These are phyloP conservation scores for Schoenoplectus triqueter DNA, from an alignment of 202 grass and related monocot species.

Conservation along the genomic window DNA sequence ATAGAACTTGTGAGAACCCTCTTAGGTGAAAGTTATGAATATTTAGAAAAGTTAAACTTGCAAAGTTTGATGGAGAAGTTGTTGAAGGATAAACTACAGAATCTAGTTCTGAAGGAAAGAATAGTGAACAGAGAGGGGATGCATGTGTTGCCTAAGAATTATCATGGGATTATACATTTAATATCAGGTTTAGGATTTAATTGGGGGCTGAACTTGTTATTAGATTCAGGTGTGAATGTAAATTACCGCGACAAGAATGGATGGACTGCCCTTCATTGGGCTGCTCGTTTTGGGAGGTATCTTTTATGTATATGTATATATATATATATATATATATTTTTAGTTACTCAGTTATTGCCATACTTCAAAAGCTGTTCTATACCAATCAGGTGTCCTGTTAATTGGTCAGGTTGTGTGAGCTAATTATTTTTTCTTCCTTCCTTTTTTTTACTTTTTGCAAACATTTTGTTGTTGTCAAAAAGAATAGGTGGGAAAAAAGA, in stretches of 20 bases:
- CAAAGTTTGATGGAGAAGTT: constrained; percentile 64
- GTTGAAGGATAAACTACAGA: constrained; percentile 63
- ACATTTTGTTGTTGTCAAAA: neutral
- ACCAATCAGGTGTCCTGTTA: constrained; percentile 5
- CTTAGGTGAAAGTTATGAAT: constrained; percentile 51
- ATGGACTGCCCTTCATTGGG: constrained; percentile 96
- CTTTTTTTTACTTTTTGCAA: constrained; percentile 16
- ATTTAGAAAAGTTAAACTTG: constrained; percentile 45
- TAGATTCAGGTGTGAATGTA: constrained; percentile 71
- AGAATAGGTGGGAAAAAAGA: neutral
- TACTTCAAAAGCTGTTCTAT: neutral
- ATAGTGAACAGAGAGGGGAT: constrained; percentile 44
- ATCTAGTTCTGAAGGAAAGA: constrained; percentile 65
- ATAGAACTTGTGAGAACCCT: constrained; percentile 58
- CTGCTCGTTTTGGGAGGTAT: constrained; percentile 86
- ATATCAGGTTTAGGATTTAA: constrained; percentile 79
- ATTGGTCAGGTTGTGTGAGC: neutral
- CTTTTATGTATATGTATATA: constrained; percentile 18
- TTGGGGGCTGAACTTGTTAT: constrained; percentile 61
- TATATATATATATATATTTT: neutral
- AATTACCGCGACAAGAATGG: constrained; percentile 90
- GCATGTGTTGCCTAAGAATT: constrained; percentile 58
- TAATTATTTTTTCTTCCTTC: neutral
- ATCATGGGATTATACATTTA: constrained; percentile 72
- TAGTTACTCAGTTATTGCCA: constrained; percentile 11